Conservation (phyloP, 2,329 filamentous ascomycete species). For the Colletotrichum abscissum region DNA sequence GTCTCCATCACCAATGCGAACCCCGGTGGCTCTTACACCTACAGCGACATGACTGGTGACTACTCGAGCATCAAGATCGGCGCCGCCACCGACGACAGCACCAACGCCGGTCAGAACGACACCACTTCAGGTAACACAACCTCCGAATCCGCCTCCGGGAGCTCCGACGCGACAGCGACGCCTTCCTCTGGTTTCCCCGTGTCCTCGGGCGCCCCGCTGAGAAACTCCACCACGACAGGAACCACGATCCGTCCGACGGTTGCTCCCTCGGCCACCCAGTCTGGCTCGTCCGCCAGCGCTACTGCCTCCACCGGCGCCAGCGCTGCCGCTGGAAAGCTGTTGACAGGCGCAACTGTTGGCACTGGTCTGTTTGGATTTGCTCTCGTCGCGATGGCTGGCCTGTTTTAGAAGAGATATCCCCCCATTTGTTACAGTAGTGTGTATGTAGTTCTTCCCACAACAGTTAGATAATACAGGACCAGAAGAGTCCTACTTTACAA, state of each 20-base stretch:
- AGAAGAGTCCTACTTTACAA: not conserved
- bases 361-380: slow-evolving; percentile 21
- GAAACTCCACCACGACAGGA: slow-evolving; percentile 7
- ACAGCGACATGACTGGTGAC: slow-evolving; percentile 40
- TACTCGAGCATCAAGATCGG: slow-evolving; percentile 40
- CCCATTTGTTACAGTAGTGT: not conserved
- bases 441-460: not conserved
- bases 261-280: slow-evolving; percentile 16
- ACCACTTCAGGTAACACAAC: slow-evolving; percentile 11
- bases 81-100: slow-evolving; percentile 18
- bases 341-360: slow-evolving; percentile 7
- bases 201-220: slow-evolving; percentile 11
- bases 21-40: slow-evolving; percentile 47
- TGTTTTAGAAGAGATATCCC: slow-evolving; percentile 12
- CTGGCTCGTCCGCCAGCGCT: slow-evolving; percentile 24
- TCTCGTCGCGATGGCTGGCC: slow-evolving; percentile 21
- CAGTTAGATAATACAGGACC: slow-evolving; percentile 1
- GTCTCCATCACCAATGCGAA: slow-evolving; percentile 56
- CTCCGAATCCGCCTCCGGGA: not conserved
- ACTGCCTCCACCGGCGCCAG: slow-evolving; percentile 1
- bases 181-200: slow-evolving; percentile 16
- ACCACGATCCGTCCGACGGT: slow-evolving; percentile 9
- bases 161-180: not conserved
- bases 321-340: not conserved
- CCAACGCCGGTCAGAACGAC: slow-evolving; percentile 33